A percentile compares a stretch with the other conserved stretches of the same genome.
These are phyloP conservation scores for Aspergillus fructus DNA, from an alignment of 2,329 filamentous ascomycete species.

Conservation along the genomic window DNA sequence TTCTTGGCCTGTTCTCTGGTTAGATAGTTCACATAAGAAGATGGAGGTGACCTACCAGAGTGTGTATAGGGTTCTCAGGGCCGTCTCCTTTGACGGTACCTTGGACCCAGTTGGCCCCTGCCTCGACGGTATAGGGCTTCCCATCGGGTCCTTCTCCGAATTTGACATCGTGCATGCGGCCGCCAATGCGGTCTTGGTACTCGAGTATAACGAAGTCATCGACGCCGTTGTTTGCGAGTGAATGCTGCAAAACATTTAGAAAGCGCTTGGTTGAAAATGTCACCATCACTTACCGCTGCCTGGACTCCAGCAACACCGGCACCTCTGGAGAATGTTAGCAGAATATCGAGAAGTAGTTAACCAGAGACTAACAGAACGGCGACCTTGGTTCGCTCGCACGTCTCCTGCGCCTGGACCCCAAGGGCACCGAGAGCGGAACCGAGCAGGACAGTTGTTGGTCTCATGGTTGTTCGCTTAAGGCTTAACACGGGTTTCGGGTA, in stretches of 20 bases:
- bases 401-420: neutral
- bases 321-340: slow-evolving; percentile 35
- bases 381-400: neutral
- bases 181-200: slow-evolving; percentile 62
- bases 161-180: slow-evolving; percentile 55
- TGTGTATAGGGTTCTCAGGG: slow-evolving; percentile 52
- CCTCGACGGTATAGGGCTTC: slow-evolving; percentile 58
- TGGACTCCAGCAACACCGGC: slow-evolving; percentile 64
- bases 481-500: no score
- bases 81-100: slow-evolving; percentile 39
- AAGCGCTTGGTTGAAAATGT: neutral
- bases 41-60: neutral
- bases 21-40: neutral
- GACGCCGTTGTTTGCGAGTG: neutral
- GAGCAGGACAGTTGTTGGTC: neutral
- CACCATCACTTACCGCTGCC: slow-evolving; percentile 49
- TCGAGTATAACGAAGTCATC: slow-evolving; percentile 65
- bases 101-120: slow-evolving; percentile 66
- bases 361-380: neutral
- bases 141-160: slow-evolving; percentile 54
- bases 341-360: neutral
- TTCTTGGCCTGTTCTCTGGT: slow-evolving; percentile 57
- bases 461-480: neutral
- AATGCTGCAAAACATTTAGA: neutral
- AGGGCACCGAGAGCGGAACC: neutral